Evolutionary conservation across 805 yeast species (phyloP).

Genomic region (Kuraishia ogatae): DNA sequence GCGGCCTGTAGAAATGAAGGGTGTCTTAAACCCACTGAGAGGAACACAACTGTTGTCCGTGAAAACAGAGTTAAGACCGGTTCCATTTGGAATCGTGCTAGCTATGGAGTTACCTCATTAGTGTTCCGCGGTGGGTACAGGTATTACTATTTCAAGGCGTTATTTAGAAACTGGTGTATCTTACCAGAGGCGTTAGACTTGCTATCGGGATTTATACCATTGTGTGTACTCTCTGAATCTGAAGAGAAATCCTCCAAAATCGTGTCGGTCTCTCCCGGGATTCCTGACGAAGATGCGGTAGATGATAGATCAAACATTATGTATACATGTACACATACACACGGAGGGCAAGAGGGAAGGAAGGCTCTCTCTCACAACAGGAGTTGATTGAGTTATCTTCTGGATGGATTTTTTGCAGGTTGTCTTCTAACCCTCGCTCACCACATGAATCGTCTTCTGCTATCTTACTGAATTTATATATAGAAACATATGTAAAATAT

Average conservation of each 20-base stretch:
- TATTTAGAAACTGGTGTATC: neutral
- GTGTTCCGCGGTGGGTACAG: neutral
- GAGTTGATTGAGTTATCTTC: too few species aligned
- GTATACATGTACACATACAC: neutral
- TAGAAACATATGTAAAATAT: too few species aligned
- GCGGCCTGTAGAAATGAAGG: slow-evolving; percentile 30
- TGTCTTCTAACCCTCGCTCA: too few species aligned
- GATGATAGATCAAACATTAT: neutral
- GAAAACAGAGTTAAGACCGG: neutral
- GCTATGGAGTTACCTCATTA: neutral
- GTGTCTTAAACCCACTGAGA: slow-evolving; percentile 36
- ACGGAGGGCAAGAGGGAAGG: too few species aligned
- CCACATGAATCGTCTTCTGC: too few species aligned
- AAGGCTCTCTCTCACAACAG: too few species aligned
- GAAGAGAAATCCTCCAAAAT: neutral
- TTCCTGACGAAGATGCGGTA: neutral
- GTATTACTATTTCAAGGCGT: too few species aligned
- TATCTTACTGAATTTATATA: too few species aligned
- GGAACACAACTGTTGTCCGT: neutral
- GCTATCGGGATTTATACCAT: neutral
- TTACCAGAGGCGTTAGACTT: neutral
- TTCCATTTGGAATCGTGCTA: neutral
- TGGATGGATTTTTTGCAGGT: too few species aligned
- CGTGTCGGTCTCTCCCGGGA: neutral
- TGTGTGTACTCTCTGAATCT: neutral